Evolutionary conservation across 2,329 filamentous ascomycete genomes (phyloP).

Genomic region (Talaromyces marneffei): DNA sequence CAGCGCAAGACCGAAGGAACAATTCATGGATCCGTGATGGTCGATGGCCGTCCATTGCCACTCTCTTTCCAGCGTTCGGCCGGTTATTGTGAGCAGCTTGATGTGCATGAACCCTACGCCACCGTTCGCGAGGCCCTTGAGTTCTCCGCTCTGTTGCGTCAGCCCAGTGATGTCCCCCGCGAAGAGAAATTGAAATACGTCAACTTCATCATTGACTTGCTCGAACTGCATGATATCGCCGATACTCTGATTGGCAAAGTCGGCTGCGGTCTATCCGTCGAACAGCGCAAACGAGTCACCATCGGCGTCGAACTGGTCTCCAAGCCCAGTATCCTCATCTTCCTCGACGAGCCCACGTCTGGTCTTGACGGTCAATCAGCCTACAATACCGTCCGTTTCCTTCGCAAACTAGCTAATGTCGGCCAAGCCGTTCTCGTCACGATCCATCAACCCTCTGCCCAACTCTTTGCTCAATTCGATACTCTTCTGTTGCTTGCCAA

Average conservation of each 20-base stretch:
- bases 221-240: constrained; percentile 58
- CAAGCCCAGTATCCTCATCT: constrained; percentile 60
- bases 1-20: constrained; percentile 63
- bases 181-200: constrained; percentile 61
- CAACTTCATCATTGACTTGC: constrained; percentile 57
- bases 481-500: constrained; percentile 61
- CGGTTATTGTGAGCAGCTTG: constrained; percentile 64
- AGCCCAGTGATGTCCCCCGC: constrained; percentile 46
- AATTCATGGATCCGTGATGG: constrained; percentile 58
- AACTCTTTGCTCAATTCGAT: constrained; percentile 64
- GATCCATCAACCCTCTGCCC: constrained; percentile 63
- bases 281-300: constrained; percentile 63
- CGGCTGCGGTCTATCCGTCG: constrained; percentile 49
- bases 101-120: constrained; percentile 61
- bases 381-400: constrained; percentile 59
- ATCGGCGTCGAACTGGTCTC: constrained; percentile 68
- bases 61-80: constrained; percentile 61
- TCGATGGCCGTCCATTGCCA: constrained; percentile 57
- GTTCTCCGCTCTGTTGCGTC: constrained; percentile 60
- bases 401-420: constrained; percentile 58
- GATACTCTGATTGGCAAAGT: constrained; percentile 54
- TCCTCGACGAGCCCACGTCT: constrained; percentile 65
- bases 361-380: constrained; percentile 63
- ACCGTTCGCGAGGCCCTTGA: constrained; percentile 61
- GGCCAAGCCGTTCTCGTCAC: constrained; percentile 66